Evolutionary conservation across 1,284 basidiomycete species (phyloP), one percentile per base, ranked within the genome.

Genomic region (Ustilago crameri): DNA sequence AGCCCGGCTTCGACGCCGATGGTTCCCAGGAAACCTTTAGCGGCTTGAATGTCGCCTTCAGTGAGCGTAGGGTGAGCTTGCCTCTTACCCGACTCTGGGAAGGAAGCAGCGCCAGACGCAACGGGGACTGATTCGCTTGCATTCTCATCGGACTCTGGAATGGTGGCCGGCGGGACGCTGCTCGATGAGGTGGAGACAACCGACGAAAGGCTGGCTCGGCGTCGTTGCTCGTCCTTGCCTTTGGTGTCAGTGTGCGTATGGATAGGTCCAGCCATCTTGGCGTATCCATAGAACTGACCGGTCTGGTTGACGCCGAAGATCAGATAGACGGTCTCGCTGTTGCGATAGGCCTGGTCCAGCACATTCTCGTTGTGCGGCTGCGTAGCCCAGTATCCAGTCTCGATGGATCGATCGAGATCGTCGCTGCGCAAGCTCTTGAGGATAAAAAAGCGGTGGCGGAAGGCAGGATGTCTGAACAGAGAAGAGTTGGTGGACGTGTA

Each of bases 241-340:
- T 58, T 65, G 43, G 12, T 22, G 2, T 68, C 50, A 22, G 62
- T 60, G 3, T 48, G 18, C 7, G 76, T 62, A 10, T 54, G 40
- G 34, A 82, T 80, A 14, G 64, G 70, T 10, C 81, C 81, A 1
- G 69, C 65, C 82, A 84, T 84, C 35, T 64, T 67, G 9, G 83
- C 83, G 46, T 78, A 82, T 2, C 83, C 83, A 47, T 77, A 82
- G 57, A 83, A 84, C 30, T 76, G 63, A 22, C 92, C 91, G 51
- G 91, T 92, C 83, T 91, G 91, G 84, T 97, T 97, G 24, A 93
- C 94, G 42, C 93, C 89, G 78, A 96, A 96, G 72, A 97, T 90
- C 43, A 97, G 87, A 77, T 88, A 91, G 5, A 96, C 94, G 17
- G 93, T 90, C 75, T 89, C 87, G 73, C 91, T 91, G 8, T 92